phyloP scores from a whole-genome alignment of 352 stramenopile genomes.

The Phytophthora macrochlamydospora region DNA sequence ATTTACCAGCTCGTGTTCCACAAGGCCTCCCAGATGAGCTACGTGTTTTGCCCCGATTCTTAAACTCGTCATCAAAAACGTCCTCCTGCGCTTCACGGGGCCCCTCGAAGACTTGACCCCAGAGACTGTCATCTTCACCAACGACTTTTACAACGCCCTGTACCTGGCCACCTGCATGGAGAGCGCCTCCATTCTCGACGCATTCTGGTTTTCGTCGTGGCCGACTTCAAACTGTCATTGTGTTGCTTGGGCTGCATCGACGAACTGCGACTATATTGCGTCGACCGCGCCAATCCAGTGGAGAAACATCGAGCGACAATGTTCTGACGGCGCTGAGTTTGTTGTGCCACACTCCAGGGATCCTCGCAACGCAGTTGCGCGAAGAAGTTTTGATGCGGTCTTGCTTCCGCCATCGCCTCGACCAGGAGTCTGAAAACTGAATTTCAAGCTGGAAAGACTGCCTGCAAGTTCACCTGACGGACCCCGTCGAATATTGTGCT shows the following conservation, averaged over 20 bases:
- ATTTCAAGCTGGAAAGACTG: slow-evolving; percentile 10
- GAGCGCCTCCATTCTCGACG: slow-evolving; percentile 4
- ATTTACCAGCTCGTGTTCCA: slow-evolving; percentile 21
- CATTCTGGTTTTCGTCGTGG: slow-evolving; percentile 13
- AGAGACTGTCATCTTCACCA: slow-evolving; percentile 24
- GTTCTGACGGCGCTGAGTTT: slow-evolving; percentile 7
- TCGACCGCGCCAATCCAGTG: not conserved
- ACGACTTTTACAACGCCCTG: slow-evolving; percentile 31
- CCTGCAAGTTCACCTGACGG: not conserved
- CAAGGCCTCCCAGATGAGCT: not conserved
- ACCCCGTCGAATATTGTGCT: slow-evolving; percentile 1
- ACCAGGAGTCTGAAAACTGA: not conserved
- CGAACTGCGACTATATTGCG: slow-evolving; percentile 1
- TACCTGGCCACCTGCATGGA: slow-evolving; percentile 32
- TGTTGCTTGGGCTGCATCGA: slow-evolving; percentile 3
- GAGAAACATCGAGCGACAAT: not conserved
- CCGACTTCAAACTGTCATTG: slow-evolving; percentile 13
- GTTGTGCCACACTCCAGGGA: slow-evolving; percentile 8
- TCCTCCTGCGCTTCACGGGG: slow-evolving; percentile 11
- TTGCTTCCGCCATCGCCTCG: slow-evolving; percentile 6
- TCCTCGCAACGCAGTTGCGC: not conserved
- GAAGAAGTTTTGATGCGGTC: slow-evolving; percentile 6
- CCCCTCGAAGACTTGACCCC: slow-evolving; percentile 24
- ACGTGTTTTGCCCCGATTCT: slow-evolving; percentile 18
- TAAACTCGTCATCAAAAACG: slow-evolving; percentile 23